Evolutionary conservation across 2,329 filamentous ascomycete species (phyloP).

Genomic region (Lasiodiplodia gonubiensis): DNA sequence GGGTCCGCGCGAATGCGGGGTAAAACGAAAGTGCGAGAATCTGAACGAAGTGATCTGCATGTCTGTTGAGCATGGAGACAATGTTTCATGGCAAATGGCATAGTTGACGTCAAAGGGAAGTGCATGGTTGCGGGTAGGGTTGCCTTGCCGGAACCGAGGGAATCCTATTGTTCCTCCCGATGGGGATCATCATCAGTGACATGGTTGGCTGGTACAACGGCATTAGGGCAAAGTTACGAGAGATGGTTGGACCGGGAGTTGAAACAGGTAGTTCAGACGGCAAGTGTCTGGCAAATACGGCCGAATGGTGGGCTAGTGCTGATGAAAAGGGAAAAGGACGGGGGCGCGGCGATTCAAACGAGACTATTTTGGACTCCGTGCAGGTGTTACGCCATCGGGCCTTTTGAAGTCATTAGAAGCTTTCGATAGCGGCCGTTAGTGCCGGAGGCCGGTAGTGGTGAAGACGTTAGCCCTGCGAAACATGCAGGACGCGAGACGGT

Average conservation of each 20-base stretch:
- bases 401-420: neutral
- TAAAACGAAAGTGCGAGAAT: no score
- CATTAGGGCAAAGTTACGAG: neutral
- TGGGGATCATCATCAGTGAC: neutral
- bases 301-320: neutral
- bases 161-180: neutral
- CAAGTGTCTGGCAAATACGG: neutral
- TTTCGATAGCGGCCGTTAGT: conserved; percentile 1
- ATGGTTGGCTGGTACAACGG: neutral
- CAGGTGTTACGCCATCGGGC: neutral
- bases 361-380: neutral
- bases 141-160: neutral
- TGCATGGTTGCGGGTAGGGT: neutral
- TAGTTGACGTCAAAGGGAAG: neutral
- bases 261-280: neutral
- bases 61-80: neutral
- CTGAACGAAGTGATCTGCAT: neutral
- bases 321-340: neutral
- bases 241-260: neutral
- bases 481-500: neutral
- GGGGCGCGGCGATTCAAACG: neutral
- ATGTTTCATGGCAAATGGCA: neutral
- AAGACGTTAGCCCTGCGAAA: neutral
- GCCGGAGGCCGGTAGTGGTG: neutral
- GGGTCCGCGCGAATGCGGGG: no score